Evolutionary conservation across 2,329 filamentous ascomycete genomes (phyloP).

Genomic region (Aspergillus costaricaensis): DNA sequence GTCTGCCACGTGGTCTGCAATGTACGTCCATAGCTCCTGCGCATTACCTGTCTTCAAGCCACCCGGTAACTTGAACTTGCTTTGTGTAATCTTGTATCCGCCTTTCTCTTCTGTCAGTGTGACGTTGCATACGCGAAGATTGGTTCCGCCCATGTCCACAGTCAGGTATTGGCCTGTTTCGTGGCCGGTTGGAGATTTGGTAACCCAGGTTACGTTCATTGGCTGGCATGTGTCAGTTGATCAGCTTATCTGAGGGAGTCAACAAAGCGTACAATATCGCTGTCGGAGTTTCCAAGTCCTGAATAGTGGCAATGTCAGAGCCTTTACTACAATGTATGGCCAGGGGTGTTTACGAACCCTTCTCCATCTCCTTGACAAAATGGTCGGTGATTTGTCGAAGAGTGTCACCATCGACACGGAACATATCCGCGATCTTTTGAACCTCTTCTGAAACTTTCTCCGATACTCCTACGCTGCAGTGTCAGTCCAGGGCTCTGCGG

Average conservation of each 20-base stretch:
- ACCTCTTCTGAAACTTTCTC: background rate
- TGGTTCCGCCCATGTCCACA: constrained; percentile 88
- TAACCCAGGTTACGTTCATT: constrained; percentile 92
- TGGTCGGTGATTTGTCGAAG: constrained; percentile 85
- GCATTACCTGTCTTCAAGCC: constrained; percentile 76
- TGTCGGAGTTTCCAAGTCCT: background rate
- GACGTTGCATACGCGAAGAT: constrained; percentile 84
- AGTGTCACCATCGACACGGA: constrained; percentile 70
- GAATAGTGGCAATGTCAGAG: too few species aligned
- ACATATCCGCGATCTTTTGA: constrained; percentile 44
- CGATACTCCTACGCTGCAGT: background rate
- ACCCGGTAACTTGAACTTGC: constrained; percentile 82
- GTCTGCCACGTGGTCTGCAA: constrained; percentile 77
- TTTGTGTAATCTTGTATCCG: constrained; percentile 82
- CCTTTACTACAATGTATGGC: too few species aligned
- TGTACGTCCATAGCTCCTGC: constrained; percentile 83
- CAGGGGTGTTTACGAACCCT: background rate
- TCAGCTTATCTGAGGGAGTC: background rate
- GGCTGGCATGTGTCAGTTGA: constrained; percentile 44
- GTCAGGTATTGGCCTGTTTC: constrained; percentile 81
- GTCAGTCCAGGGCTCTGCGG: background rate
- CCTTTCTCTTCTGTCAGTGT: constrained; percentile 74
- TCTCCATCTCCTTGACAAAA: constrained; percentile 78
- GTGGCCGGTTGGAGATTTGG: constrained; percentile 73
- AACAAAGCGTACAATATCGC: background rate